phyloP scores from a whole-genome alignment of 2,329 filamentous ascomycete species.

The Pseudogymnoascus sp. region DNA sequence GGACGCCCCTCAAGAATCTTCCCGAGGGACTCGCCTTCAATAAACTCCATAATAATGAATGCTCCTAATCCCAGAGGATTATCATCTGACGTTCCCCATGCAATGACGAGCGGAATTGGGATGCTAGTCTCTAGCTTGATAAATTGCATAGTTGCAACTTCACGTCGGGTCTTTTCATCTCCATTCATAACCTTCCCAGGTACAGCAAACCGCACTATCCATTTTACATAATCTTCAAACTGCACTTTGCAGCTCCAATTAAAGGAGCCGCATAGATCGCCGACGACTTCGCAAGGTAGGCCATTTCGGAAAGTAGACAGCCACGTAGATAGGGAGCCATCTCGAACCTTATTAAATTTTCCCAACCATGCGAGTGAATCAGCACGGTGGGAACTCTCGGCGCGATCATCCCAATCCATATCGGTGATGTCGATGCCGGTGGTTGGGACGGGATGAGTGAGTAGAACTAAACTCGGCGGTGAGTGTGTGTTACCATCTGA shows the following conservation, averaged over 20 bases:
- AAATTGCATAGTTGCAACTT: constrained; percentile 18
- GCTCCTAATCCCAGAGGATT: constrained; percentile 28
- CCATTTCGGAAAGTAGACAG: background rate
- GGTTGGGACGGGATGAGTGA: background rate
- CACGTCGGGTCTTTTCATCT: constrained; percentile 18
- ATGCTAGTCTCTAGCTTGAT: constrained; percentile 10
- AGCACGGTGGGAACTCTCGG: background rate
- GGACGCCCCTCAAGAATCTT: constrained; percentile 16
- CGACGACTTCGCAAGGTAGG: background rate
- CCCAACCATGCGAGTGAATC: background rate
- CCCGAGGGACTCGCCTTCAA: constrained; percentile 17
- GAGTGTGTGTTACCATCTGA: no score
- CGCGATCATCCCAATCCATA: background rate
- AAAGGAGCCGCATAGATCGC: background rate
- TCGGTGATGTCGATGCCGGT: background rate
- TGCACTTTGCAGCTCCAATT: background rate
- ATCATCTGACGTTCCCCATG: constrained; percentile 27
- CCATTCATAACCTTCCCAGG: constrained; percentile 16
- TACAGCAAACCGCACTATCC: constrained; percentile 17
- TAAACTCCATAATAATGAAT: constrained; percentile 29
- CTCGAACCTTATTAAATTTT: background rate
- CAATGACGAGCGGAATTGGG: constrained; percentile 21
- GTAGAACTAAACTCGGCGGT: background rate
- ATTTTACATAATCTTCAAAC: background rate
- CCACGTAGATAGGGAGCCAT: background rate